These are phyloP conservation scores for Kockovaella imperatae DNA, from an alignment of 768 basidiomycete genomes.

Conservation along the genomic window DNA sequence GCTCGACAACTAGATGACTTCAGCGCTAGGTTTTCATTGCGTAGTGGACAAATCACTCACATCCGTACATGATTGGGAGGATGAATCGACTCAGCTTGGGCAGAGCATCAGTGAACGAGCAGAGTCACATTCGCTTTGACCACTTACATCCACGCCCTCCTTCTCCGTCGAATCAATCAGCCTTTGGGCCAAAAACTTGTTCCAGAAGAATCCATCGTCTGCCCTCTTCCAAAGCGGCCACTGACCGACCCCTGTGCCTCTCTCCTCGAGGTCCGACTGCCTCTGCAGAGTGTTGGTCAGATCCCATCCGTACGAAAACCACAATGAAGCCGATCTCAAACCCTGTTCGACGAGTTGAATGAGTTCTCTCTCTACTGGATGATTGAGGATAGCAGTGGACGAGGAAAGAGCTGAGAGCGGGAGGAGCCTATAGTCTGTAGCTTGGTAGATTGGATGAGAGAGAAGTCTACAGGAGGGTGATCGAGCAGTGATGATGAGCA, in stretches of 20 bases:
- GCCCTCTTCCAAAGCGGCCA: constrained; percentile 52
- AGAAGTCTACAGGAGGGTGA: constrained; percentile 69
- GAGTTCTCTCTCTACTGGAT: constrained; percentile 80
- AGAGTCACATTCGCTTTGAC: neutral
- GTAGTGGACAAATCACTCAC: constrained; percentile 51
- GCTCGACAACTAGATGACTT: constrained; percentile 63
- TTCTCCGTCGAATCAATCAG: constrained; percentile 56
- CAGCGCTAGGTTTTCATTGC: neutral
- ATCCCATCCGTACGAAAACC: constrained; percentile 87
- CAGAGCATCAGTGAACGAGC: neutral
- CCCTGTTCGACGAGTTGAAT: constrained; percentile 80
- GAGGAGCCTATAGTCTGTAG: constrained; percentile 82
- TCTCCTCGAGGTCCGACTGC: constrained; percentile 59
- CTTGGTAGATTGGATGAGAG: constrained; percentile 78
- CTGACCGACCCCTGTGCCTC: constrained; percentile 44
- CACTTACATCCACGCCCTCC: constrained; percentile 60
- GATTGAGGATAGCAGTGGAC: constrained; percentile 57
- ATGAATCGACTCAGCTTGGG: constrained; percentile 75
- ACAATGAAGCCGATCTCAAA: constrained; percentile 66
- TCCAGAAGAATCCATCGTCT: constrained; percentile 98
- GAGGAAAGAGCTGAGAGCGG: constrained; percentile 69
- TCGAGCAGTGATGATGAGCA: constrained; percentile 78
- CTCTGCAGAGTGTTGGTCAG: constrained; percentile 77
- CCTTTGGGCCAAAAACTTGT: constrained; percentile 63
- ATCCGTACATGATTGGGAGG: constrained; percentile 88